These are phyloP conservation scores for Phytopythium montanum DNA, from an alignment of 352 stramenopile species.

Conservation along the genomic window DNA sequence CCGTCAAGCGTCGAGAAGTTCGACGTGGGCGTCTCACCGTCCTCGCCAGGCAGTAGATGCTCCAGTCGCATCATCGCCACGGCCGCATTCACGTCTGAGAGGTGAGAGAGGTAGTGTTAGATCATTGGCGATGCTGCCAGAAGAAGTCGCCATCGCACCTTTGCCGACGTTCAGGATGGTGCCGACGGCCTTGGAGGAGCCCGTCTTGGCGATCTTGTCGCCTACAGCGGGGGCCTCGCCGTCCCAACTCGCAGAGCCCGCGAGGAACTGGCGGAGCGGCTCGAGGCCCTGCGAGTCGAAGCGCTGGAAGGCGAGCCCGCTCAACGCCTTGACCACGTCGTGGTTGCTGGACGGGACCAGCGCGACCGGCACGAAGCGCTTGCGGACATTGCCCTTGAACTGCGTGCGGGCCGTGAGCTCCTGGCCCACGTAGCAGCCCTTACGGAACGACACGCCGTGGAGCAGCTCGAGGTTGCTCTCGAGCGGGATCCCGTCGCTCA, in stretches of 20 bases:
- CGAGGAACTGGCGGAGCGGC: conserved; percentile 44
- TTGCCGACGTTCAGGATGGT: conserved; percentile 45
- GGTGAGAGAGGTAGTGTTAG: neutral
- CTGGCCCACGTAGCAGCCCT: conserved; percentile 95
- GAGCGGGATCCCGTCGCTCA: conserved; percentile 86
- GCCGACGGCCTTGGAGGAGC: conserved; percentile 55
- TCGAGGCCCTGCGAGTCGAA: conserved; percentile 38
- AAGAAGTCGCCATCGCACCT: conserved; percentile 8
- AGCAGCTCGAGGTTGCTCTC: conserved; percentile 93
- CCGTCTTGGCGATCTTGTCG: conserved; percentile 48
- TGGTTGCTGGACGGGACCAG: conserved; percentile 47
- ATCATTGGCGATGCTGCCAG: neutral
- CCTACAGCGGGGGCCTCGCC: conserved; percentile 24
- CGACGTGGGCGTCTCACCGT: conserved; percentile 34
- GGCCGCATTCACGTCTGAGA: conserved; percentile 36
- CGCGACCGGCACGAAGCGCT: conserved; percentile 73
- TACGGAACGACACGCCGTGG: conserved; percentile 89
- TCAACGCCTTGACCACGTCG: conserved; percentile 49
- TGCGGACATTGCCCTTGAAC: conserved; percentile 89
- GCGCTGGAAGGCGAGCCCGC: conserved; percentile 52
- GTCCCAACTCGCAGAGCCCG: conserved; percentile 24
- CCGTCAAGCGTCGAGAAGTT: conserved; percentile 66
- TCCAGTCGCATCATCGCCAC: conserved; percentile 81
- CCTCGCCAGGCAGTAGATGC: conserved; percentile 46
- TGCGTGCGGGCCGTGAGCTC: conserved; percentile 93